Base-by-base conservation (phyloP, 345 rosid species). In the Lepidium didymum region DNA sequence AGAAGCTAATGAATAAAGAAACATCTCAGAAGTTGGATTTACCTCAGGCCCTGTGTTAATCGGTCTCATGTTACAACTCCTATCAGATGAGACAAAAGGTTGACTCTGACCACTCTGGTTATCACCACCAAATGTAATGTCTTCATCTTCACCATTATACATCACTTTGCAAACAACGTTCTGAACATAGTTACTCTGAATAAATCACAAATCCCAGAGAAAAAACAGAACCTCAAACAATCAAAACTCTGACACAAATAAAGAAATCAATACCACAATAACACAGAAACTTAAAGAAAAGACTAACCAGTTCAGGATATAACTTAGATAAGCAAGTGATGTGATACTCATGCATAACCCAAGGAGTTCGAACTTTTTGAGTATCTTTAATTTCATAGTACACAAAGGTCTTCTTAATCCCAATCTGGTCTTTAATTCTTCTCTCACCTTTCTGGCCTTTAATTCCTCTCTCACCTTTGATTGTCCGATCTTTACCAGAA, bases 391-490 rank as follows among this genome's bases (percentile, higher is more conserved):
- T 4, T 49, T 44, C 7, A 45, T 14, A n/a, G 44, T 74, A 82
- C 2, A 82, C 86, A 67, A 84, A 34, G 7, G 62, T 80, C 78
- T 67, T 84, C 77, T 84, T 80, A 0, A 46, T 35, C 7, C 86
- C 88, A 23, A 82, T 82, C 69, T 50, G 71, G 3, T 40, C 63
- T 0, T 40, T 8, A 2, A 12, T 15, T 0, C 77, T 23, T 43
- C 62, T 6, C 14, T 21, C n/a, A n/a, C n/a, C n/a, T n/a, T n/a
- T n/a, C n/a, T n/a, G n/a, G n/a, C n/a, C n/a, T n/a, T 44, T n/a
- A 5, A 19, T 12, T 4, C 77, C 34, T 7, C 55, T 13, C 23
- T 16, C 51, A 9, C 42, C 69, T 38, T 31, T 59, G 49, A 81
- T 61, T 1, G 3, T 0, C 4, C 81, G 76, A 42, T 54, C 33